phyloP scores from a whole-genome alignment of 1,139 yeast species.

The Kazachstania sp. region DNA sequence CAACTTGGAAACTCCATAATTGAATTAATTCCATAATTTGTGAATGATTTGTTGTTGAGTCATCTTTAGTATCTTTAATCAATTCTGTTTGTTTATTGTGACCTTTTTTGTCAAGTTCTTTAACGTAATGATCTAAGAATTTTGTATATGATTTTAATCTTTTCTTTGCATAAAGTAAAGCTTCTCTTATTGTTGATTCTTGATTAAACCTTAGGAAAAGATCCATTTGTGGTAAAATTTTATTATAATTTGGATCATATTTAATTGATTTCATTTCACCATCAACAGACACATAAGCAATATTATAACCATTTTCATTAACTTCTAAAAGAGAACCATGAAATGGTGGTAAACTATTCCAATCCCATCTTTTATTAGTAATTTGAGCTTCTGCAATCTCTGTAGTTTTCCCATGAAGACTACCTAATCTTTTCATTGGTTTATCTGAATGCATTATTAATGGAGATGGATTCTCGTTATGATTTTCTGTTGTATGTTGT shows the following conservation, averaged over 20 bases:
- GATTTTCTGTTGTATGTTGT: neutral
- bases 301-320: constrained; percentile 6
- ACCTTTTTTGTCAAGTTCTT: neutral
- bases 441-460: neutral
- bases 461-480: neutral
- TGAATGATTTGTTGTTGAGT: constrained; percentile 6
- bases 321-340: constrained; percentile 8
- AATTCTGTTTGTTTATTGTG: neutral
- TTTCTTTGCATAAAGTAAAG: constrained; percentile 14
- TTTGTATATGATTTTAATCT: constrained; percentile 16
- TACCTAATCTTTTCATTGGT: constrained; percentile 1
- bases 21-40: constrained; percentile 11
- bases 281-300: constrained; percentile 11
- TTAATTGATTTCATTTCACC: constrained; percentile 21
- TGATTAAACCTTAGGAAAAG: constrained; percentile 22
- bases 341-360: constrained; percentile 17
- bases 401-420: constrained; percentile 11
- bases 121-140: neutral
- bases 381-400: constrained; percentile 12
- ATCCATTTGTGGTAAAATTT: constrained; percentile 18
- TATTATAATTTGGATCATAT: constrained; percentile 23
- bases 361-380: constrained; percentile 14
- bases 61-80: no score
- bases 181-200: constrained; percentile 17
- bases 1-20: constrained; percentile 24